phyloP scores from a whole-genome alignment of 2,329 filamentous ascomycete genomes.

The Dactylellina leptospora region DNA sequence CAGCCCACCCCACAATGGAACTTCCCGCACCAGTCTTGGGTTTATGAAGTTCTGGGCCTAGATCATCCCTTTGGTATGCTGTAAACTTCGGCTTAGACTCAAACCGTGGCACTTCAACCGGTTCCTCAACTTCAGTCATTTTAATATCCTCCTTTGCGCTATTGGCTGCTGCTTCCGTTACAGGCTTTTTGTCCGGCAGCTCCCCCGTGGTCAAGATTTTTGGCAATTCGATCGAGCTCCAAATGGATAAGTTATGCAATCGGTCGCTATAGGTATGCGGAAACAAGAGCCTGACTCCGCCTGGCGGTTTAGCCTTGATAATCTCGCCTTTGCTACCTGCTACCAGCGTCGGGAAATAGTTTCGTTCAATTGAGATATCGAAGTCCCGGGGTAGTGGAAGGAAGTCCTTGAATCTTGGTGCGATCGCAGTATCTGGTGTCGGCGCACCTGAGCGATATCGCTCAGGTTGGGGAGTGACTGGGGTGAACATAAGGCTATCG shows the following conservation, averaged over 20 bases:
- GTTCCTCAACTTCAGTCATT: conserved; percentile 57
- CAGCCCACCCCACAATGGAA: conserved; percentile 40
- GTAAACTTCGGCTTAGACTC: conserved; percentile 18
- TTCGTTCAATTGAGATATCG: conserved; percentile 25
- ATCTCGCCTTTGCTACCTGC: not conserved
- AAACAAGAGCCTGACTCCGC: conserved; percentile 17
- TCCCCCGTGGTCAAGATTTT: conserved; percentile 36
- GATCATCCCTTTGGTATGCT: not conserved
- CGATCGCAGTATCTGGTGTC: conserved; percentile 83
- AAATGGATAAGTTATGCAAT: conserved; percentile 30
- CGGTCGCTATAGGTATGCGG: conserved; percentile 37
- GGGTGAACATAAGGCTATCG: conserved; percentile 34
- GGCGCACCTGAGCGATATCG: conserved; percentile 80
- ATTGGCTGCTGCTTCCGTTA: conserved; percentile 47
- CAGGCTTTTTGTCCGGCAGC: conserved; percentile 6
- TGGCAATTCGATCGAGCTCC: conserved; percentile 29
- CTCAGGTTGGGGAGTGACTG: conserved; percentile 37
- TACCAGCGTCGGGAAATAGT: conserved; percentile 30
- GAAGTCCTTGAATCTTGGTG: conserved; percentile 43
- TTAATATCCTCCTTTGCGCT: conserved; percentile 58
- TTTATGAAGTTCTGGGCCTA: not conserved
- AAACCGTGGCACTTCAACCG: conserved; percentile 5
- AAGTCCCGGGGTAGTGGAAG: conserved; percentile 32
- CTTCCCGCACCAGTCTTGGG: conserved; percentile 37
- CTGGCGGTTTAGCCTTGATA: not conserved